Conservation (phyloP, 2,329 filamentous ascomycete genomes). For the Fusarium nodosum region DNA sequence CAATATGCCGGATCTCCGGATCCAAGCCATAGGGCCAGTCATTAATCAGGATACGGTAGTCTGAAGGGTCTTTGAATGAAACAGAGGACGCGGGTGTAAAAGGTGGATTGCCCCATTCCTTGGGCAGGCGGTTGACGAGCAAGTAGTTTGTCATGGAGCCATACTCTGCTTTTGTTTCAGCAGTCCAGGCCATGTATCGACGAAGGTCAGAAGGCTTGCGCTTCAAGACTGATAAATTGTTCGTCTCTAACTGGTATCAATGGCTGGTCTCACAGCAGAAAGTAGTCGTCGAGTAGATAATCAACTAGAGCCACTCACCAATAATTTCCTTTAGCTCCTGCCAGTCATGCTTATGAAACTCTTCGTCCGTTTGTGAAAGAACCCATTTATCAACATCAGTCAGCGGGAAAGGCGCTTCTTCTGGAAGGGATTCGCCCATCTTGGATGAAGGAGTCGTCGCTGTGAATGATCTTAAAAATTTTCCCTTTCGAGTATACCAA, state of each 20-base stretch:
- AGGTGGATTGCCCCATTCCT: constrained; percentile 73
- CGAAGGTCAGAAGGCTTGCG: constrained; percentile 84
- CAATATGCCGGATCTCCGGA: constrained; percentile 79
- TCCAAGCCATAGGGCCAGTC: constrained; percentile 93
- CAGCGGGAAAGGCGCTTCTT: constrained; percentile 69
- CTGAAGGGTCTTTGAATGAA: constrained; percentile 67
- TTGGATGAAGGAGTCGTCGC: constrained; percentile 21
- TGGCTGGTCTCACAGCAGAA: constrained; percentile 5
- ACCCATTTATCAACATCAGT: constrained; percentile 71
- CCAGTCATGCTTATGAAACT: constrained; percentile 81
- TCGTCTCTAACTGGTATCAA: constrained; percentile 58
- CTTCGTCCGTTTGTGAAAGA: constrained; percentile 74
- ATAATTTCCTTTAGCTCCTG: constrained; percentile 77
- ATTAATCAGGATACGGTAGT: constrained; percentile 82
- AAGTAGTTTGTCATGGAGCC: constrained; percentile 86
- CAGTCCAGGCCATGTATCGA: constrained; percentile 83
- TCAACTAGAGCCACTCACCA: constrained; percentile 57
- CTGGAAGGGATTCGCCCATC: constrained; percentile 59
- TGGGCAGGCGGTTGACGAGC: constrained; percentile 76
- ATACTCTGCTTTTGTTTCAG: constrained; percentile 76
- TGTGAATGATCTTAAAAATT: constrained; percentile 5
- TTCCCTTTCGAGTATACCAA: background rate
- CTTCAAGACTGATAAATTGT: constrained; percentile 80
- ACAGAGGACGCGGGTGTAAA: constrained; percentile 65
- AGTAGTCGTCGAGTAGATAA: background rate